Conservation (phyloP, 2,329 filamentous ascomycete genomes). For the Ophidiomyces ophidiicola region DNA sequence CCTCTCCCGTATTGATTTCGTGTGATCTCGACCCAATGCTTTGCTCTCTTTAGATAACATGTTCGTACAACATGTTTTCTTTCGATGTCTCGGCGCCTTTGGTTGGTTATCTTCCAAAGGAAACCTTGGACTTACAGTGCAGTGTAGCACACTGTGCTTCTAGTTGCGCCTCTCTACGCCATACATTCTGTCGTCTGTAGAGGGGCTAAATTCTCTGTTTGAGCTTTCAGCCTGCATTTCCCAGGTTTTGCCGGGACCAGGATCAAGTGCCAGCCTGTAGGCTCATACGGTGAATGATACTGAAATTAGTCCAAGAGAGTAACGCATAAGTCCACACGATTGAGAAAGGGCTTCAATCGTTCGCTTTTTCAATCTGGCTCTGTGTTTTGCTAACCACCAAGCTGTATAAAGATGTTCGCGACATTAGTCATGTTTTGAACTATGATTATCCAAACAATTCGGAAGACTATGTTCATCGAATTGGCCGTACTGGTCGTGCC, state of each 20-base stretch:
- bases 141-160: constrained; percentile 60
- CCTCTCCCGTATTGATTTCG: constrained; percentile 41
- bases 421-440: constrained; percentile 99
- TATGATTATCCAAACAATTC: constrained; percentile 98
- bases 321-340: constrained; percentile 49
- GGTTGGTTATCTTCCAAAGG: constrained; percentile 64
- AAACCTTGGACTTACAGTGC: constrained; percentile 77
- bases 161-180: constrained; percentile 64
- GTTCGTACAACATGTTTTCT: constrained; percentile 73
- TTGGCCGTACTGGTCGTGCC: constrained; percentile 56
- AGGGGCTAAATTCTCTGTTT: constrained; percentile 68
- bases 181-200: constrained; percentile 45
- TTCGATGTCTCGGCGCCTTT: constrained; percentile 45
- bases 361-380: constrained; percentile 38
- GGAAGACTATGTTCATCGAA: constrained; percentile 58
- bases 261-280: constrained; percentile 46
- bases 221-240: constrained; percentile 67
- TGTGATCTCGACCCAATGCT: constrained; percentile 59
- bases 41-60: constrained; percentile 74
- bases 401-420: constrained; percentile 87
- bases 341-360: constrained; percentile 42
- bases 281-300: constrained; percentile 35
- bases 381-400: constrained; percentile 63
- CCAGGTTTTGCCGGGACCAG: constrained; percentile 56
- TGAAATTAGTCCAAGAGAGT: constrained; percentile 42